A percentile compares a stretch with the other conserved stretches of the same genome.
These are phyloP conservation scores for Gentiana macrophylla DNA, from an alignment of 257 asterid species.

Conservation along the genomic window DNA sequence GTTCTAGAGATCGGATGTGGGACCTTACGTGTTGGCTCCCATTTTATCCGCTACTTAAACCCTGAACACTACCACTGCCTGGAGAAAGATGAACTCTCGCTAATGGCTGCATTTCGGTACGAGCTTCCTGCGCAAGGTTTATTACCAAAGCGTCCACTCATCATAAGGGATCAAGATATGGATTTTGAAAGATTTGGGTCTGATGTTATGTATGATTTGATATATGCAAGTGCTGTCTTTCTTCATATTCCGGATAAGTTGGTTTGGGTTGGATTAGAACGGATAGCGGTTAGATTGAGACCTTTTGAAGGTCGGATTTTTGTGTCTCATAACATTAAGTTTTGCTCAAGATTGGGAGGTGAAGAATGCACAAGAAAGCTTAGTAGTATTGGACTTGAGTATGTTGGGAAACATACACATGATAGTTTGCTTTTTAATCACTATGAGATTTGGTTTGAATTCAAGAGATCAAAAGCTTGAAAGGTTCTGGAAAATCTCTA, in stretches of 20 bases:
- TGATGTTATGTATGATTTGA: slow-evolving; percentile 46
- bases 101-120: slow-evolving; percentile 81
- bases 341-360: slow-evolving; percentile 86
- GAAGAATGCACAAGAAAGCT: slow-evolving; percentile 79
- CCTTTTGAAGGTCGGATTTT: slow-evolving; percentile 75
- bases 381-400: slow-evolving; percentile 54
- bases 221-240: slow-evolving; percentile 91
- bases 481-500: neutral
- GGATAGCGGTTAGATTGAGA: slow-evolving; percentile 44
- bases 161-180: slow-evolving; percentile 89
- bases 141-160: slow-evolving; percentile 67
- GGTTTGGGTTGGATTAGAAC: slow-evolving; percentile 84
- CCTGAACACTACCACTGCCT: slow-evolving; percentile 67
- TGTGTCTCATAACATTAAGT: slow-evolving; percentile 88
- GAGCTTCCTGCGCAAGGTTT: slow-evolving; percentile 96
- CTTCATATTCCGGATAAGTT: slow-evolving; percentile 90
- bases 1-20: slow-evolving; percentile 98
- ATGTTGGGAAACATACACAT: slow-evolving; percentile 67
- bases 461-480: slow-evolving; percentile 48
- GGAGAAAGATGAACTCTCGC: slow-evolving; percentile 91
- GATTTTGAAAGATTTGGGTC: slow-evolving; percentile 65
- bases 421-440: slow-evolving; percentile 95
- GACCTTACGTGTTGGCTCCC: slow-evolving; percentile 91
- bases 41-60: slow-evolving; percentile 70
- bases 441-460: slow-evolving; percentile 87